Evolutionary conservation across 2,329 filamentous ascomycete genomes (phyloP), one percentile per base, ranked within the genome.

Genomic region (Diaporthe amygdali): DNA sequence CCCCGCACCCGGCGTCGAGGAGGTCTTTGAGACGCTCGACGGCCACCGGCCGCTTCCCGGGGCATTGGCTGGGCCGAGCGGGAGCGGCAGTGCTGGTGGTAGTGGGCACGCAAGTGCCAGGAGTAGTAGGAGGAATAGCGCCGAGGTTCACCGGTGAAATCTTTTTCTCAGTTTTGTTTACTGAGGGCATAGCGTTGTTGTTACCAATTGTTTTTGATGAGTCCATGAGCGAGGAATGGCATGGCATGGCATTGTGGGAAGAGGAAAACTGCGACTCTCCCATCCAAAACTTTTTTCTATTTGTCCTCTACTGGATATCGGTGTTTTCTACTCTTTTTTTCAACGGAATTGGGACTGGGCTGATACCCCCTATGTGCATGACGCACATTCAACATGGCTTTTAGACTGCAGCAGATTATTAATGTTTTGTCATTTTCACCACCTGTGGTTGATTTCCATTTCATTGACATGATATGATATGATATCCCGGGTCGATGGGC

Each of bases 21-120:
- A 85, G 32, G 75, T 80, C 46, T 79, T 87, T 30, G 81, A 83
- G 74, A 77, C 78, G 0, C 75, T 83, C 9, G 81, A 83, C 46
- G 73, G 72, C 30, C 59, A 49, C 30, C 41, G 59, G 30, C 59
- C 59, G 6, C 59, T 64, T 12, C 9, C 59, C 7, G 59, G 41
- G 14, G 44, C 30, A 6, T 14, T 64, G 20, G 30, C 27, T 14
- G 59, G 27, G 41, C 56, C 56, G 20, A 47, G 56, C 17, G 64
- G 51, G 15, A 39, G 41, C 37, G 41, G 37, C n/a, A 51, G 46
- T n/a, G 69, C 30, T 5, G 22, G 44, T 20, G 66, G 52, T 7
- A 67, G 69, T 25, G 66, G 32, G 22, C 52, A 46, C 3, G 56
- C 69, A 6, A 68, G 49, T 41, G 68, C 63, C n/a, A 66, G 56